phyloP scores from a whole-genome alignment of 1,284 basidiomycete genomes.

The Malassezia furfur region DNA sequence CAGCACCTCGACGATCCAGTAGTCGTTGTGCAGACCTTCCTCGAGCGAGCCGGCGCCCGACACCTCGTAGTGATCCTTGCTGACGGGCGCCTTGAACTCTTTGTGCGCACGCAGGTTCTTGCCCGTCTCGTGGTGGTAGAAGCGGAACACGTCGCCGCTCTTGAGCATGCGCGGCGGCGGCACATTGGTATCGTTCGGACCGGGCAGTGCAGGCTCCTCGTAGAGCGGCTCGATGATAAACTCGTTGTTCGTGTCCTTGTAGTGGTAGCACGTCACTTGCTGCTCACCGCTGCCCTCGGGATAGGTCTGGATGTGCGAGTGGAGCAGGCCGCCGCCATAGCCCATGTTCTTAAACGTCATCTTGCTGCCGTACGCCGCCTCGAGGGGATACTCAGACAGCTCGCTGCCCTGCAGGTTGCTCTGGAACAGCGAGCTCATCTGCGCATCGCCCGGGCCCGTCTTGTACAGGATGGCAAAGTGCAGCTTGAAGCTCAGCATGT shows the following conservation, averaged over 20 bases:
- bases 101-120: slow-evolving; percentile 89
- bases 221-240: slow-evolving; percentile 74
- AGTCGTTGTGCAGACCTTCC: slow-evolving; percentile 72
- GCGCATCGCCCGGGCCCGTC: slow-evolving; percentile 88
- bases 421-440: slow-evolving; percentile 98
- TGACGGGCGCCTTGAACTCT: slow-evolving; percentile 68
- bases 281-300: slow-evolving; percentile 88
- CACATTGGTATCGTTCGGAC: slow-evolving; percentile 19
- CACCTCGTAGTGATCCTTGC: slow-evolving; percentile 83
- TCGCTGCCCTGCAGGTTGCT: slow-evolving; percentile 92
- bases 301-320: slow-evolving; percentile 90
- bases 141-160: slow-evolving; percentile 69
- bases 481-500: slow-evolving; percentile 87
- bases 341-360: slow-evolving; percentile 95
- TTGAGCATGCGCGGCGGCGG: slow-evolving; percentile 56
- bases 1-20: slow-evolving; percentile 88
- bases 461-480: slow-evolving; percentile 91
- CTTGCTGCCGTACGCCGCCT: slow-evolving; percentile 80
- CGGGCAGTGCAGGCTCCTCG: slow-evolving; percentile 52
- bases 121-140: slow-evolving; percentile 69
- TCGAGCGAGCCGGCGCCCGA: slow-evolving; percentile 85
- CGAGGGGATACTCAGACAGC: slow-evolving; percentile 58
- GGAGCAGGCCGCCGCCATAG: slow-evolving; percentile 88
- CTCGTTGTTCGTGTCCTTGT: slow-evolving; percentile 96
- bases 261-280: slow-evolving; percentile 98